Evolutionary conservation across 2,329 filamentous ascomycete genomes (phyloP).

Genomic region (Cladosporium phlei): DNA sequence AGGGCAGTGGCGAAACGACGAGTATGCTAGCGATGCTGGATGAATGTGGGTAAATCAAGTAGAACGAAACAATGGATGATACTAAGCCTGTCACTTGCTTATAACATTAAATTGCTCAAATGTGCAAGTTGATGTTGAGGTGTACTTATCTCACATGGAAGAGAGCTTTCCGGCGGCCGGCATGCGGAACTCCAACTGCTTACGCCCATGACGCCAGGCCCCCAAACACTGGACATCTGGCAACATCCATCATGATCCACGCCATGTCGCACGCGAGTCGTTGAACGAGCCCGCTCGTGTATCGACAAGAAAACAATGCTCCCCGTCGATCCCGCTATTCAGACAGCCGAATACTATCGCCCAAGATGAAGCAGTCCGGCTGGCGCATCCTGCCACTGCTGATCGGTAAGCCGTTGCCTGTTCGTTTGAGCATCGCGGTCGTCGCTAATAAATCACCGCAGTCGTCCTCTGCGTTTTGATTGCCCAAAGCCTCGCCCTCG

Average conservation of each 20-base stretch:
- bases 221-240: neutral
- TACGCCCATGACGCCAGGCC: no score
- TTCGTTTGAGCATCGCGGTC: no score
- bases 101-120: no score
- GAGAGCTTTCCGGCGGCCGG: no score
- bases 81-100: no score
- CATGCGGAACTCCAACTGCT: no score
- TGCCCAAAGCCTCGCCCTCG: slow-evolving; percentile 15
- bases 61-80: no score
- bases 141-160: no score
- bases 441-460: slow-evolving; percentile 13
- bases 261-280: neutral
- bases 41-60: no score
- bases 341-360: slow-evolving; percentile 1
- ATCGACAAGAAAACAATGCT: slow-evolving; percentile 1
- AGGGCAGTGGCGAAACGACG: no score
- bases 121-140: no score
- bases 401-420: slow-evolving; percentile 19
- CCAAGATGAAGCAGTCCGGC: slow-evolving; percentile 19
- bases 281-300: neutral
- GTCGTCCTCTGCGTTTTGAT: slow-evolving; percentile 22
- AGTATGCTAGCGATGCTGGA: no score
- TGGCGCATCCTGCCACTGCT: slow-evolving; percentile 23
- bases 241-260: neutral
- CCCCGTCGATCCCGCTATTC: neutral